phyloP scores from a whole-genome alignment of 2,329 filamentous ascomycete species.

The Ramularia collo-cygni region DNA sequence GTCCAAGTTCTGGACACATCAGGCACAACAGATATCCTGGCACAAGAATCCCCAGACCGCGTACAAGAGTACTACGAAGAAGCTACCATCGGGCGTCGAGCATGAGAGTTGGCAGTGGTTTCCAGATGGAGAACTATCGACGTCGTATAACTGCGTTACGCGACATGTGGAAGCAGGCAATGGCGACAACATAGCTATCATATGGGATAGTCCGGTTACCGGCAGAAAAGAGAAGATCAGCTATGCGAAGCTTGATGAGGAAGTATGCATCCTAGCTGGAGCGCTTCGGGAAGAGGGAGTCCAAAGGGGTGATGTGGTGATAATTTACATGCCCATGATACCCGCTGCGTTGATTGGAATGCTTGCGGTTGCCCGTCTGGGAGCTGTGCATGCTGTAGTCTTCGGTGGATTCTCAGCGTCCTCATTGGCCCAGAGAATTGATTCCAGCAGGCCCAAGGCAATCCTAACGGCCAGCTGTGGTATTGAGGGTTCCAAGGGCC shows the following conservation, averaged over 20 bases:
- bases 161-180: slow-evolving; percentile 76
- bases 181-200: slow-evolving; percentile 67
- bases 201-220: slow-evolving; percentile 84
- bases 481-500: slow-evolving; percentile 77
- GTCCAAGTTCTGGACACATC: slow-evolving; percentile 32
- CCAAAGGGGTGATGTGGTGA: slow-evolving; percentile 73
- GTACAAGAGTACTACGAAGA: slow-evolving; percentile 56
- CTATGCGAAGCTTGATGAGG: slow-evolving; percentile 66
- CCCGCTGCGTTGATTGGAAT: slow-evolving; percentile 82
- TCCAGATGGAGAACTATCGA: slow-evolving; percentile 78
- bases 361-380: slow-evolving; percentile 71
- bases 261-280: slow-evolving; percentile 76
- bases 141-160: slow-evolving; percentile 86
- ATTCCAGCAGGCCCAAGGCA: slow-evolving; percentile 66
- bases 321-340: slow-evolving; percentile 98
- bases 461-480: slow-evolving; percentile 88
- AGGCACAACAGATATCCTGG: slow-evolving; percentile 69
- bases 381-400: slow-evolving; percentile 84
- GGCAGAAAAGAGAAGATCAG: slow-evolving; percentile 63
- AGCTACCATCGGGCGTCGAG: slow-evolving; percentile 52
- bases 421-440: slow-evolving; percentile 81
- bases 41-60: slow-evolving; percentile 63
- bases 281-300: slow-evolving; percentile 78
- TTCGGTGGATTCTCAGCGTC: slow-evolving; percentile 84
- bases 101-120: slow-evolving; percentile 89